Percentiles rank a stretch among this genome's conserved stretches.
These are phyloP conservation scores for Colletotrichum sojae DNA, from an alignment of 2,329 filamentous ascomycete genomes.

Conservation along the genomic window DNA sequence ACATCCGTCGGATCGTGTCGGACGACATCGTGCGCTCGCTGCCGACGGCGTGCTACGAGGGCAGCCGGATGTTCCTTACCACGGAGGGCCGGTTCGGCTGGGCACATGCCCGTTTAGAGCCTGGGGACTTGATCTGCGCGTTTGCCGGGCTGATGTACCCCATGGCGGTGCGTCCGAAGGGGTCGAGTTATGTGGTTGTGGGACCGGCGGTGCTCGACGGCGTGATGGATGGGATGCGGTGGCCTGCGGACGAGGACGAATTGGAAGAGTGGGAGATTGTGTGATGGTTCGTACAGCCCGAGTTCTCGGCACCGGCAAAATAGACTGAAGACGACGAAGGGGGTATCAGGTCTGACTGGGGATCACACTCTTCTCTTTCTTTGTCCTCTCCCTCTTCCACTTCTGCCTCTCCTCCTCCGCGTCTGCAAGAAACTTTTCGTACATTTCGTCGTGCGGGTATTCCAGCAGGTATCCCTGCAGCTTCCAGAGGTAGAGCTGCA, in stretches of 20 bases:
- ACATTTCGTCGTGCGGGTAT: background rate
- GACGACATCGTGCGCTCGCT: background rate
- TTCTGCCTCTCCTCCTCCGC: too few relatives aligned
- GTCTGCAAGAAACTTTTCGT: background rate
- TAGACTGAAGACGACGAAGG: too few relatives aligned
- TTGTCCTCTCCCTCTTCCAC: too few relatives aligned
- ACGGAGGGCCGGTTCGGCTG: background rate
- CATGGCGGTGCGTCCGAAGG: background rate
- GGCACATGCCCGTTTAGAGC: background rate
- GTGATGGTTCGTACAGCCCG: background rate
- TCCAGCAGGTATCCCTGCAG: constrained; percentile 67
- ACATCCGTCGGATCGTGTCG: background rate
- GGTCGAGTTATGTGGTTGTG: background rate
- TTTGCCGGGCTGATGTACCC: background rate
- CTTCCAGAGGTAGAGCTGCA: constrained; percentile 70
- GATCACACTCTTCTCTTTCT: background rate
- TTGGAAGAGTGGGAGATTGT: constrained; percentile 1
- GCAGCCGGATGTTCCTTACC: background rate
- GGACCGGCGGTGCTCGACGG: background rate
- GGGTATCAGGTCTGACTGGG: background rate
- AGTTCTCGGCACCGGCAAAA: too few relatives aligned
- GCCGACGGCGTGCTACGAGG: background rate
- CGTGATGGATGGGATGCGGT: background rate
- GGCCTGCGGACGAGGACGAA: background rate
- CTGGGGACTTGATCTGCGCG: background rate